Base-by-base conservation (phyloP, 805 yeast species). In the Lipomyces lipofer region DNA sequence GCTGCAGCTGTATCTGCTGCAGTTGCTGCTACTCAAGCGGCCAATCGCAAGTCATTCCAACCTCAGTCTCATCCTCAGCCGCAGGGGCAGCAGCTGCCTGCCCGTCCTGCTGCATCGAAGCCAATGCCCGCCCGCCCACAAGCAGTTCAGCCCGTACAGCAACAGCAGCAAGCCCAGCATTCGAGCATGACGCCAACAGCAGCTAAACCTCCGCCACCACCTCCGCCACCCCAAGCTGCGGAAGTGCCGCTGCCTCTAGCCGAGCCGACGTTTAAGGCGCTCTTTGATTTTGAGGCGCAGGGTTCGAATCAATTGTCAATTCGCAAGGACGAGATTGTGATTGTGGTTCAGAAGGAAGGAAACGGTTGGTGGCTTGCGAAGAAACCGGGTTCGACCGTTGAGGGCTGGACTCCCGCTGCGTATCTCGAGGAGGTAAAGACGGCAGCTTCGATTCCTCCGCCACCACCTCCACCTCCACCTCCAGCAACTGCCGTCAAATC, bases 361-460 rank as follows among this genome's bases (percentile, higher is more conserved):
- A 91, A 88, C 58, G 96, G 97, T 15, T 94, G 99, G 99, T 92
- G 96, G 64, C 76, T 94, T 54, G 97, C 90, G 8, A 86, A 86
- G 68, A 76, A 82, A 30, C 61, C 64, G 10, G 64, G 65, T 12
- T 22, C 60, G 12, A n/a, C 58, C 4, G 43, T 42, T 17, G 94
- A 90, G 69, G 99, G 99, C 4, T 94, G 99, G 99, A 92, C 94
- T 10, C 99, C 99, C 12, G 85, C 94, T 21, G 87, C 91, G n/a
- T 94, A 91, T 68, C 82, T 92, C 66, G 82, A 75, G 56, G 69
- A 69, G 36, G 56, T 66, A 40, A 55, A 53, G 47, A 56, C 42
- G 13, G 51, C 60, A 12, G 42, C 64, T 3, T 51, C 64, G 5
- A 55, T 64, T 5, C 65, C 64, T 12, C 63, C 65, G 12, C 47